phyloP scores from a whole-genome alignment of 495 filamentous ascomycete species.

The Penicillium chermesinum region DNA sequence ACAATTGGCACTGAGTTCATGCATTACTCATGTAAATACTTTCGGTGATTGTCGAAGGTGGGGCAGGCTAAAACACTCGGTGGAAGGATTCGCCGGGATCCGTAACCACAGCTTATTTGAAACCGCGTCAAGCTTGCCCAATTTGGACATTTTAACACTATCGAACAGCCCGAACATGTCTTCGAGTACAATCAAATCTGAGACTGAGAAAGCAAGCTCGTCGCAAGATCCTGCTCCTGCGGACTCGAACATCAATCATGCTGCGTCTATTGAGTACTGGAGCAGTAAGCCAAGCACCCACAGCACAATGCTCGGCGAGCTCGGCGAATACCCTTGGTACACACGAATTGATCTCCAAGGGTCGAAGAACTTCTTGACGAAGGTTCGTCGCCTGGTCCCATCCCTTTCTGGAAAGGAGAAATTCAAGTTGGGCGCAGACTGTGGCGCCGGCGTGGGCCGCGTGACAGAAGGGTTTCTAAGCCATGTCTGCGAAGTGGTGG shows the following conservation, averaged over 20 bases:
- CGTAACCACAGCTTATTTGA: no score
- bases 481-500: slow-evolving; percentile 47
- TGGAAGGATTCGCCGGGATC: no score
- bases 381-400: slow-evolving; percentile 52
- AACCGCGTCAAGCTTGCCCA: no score
- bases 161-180: slow-evolving; percentile 4
- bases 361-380: slow-evolving; percentile 70
- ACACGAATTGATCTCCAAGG: slow-evolving; percentile 72
- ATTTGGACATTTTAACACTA: no score
- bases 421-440: slow-evolving; percentile 47
- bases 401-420: slow-evolving; percentile 16
- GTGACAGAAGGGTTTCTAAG: slow-evolving; percentile 54
- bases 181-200: not conserved
- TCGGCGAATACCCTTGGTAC: slow-evolving; percentile 71
- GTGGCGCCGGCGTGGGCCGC: slow-evolving; percentile 60
- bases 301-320: slow-evolving; percentile 84
- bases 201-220: not conserved
- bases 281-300: slow-evolving; percentile 60
- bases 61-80: no score
- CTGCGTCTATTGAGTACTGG: slow-evolving; percentile 62
- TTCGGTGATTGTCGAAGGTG: no score
- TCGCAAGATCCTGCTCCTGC: slow-evolving; percentile 4
- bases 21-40: no score
- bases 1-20: no score
- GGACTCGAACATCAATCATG: slow-evolving; percentile 34